Percentiles rank a stretch among this genome's conserved stretches.
These are phyloP conservation scores for Naganishia kalamii DNA, from an alignment of 768 basidiomycete genomes.

Conservation along the genomic window DNA sequence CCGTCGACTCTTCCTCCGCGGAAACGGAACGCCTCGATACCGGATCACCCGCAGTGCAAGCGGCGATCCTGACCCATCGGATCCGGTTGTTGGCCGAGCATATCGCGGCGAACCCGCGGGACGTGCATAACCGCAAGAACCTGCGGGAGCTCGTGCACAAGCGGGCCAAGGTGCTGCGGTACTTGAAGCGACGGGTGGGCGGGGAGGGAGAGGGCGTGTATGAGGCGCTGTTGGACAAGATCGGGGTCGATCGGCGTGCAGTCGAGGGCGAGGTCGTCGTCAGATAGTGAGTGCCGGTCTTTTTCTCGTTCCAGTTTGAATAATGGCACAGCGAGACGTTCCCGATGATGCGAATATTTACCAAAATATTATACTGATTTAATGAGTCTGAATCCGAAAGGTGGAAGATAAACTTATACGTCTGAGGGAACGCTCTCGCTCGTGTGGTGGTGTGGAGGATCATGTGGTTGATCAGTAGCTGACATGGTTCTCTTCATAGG, in stretches of 20 bases:
- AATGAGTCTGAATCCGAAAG: constrained; percentile 28
- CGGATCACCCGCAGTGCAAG: constrained; percentile 49
- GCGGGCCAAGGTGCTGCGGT: constrained; percentile 72
- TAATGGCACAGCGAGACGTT: neutral
- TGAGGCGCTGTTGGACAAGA: constrained; percentile 60
- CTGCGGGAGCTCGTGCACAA: constrained; percentile 73
- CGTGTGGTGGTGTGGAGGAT: neutral
- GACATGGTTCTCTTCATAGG: no score
- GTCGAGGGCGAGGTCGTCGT: constrained; percentile 88
- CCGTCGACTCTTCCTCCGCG: constrained; percentile 47
- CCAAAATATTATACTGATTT: constrained; percentile 26
- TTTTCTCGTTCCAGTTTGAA: neutral
- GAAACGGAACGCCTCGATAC: constrained; percentile 12
- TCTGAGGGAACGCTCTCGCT: constrained; percentile 13
- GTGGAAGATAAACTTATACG: constrained; percentile 18
- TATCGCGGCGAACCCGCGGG: constrained; percentile 58
- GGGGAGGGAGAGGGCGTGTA: constrained; percentile 59
- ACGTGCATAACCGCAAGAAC: constrained; percentile 67
- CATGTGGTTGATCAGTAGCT: neutral
- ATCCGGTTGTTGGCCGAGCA: constrained; percentile 79
- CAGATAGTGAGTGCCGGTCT: neutral
- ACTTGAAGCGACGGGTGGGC: constrained; percentile 43
- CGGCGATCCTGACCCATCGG: constrained; percentile 74
- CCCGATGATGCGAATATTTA: constrained; percentile 21
- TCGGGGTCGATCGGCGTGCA: constrained; percentile 69